These are phyloP conservation scores for Pythium graminicola DNA, from an alignment of 352 stramenopile species.

Conservation along the genomic window DNA sequence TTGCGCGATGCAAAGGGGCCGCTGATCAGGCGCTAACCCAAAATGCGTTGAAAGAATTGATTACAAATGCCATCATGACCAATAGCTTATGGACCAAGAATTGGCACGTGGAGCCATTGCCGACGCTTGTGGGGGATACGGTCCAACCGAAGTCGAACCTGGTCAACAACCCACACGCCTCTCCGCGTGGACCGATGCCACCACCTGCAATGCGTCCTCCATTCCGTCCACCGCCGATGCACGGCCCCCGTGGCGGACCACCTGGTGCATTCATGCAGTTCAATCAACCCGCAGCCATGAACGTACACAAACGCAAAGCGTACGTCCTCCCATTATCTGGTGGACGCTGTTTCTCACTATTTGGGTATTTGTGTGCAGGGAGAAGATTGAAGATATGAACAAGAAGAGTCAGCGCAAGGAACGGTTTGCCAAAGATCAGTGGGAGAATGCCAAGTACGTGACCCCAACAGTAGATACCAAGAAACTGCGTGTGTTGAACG, in stretches of 20 bases:
- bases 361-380: constrained; percentile 1
- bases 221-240: neutral
- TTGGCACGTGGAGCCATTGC: constrained; percentile 69
- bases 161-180: constrained; percentile 1
- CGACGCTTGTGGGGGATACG: constrained; percentile 52
- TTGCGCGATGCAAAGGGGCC: constrained; percentile 66
- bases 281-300: constrained; percentile 30
- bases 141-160: constrained; percentile 20
- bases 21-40: constrained; percentile 74
- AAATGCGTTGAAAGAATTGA: constrained; percentile 71
- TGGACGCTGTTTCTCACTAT: too few relatives aligned
- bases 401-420: constrained; percentile 73
- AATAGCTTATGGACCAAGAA: constrained; percentile 84
- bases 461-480: constrained; percentile 62
- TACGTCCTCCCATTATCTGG: constrained; percentile 19
- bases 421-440: constrained; percentile 69
- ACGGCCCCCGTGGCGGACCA: neutral
- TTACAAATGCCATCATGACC: constrained; percentile 78
- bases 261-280: constrained; percentile 42
- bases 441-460: constrained; percentile 53
- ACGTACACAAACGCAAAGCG: constrained; percentile 71
- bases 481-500: constrained; percentile 66
- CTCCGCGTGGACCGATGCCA: constrained; percentile 6
- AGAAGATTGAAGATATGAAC: constrained; percentile 36
- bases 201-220: constrained; percentile 5